phyloP scores from a whole-genome alignment of 2,329 filamentous ascomycete species.

The Chaetomium olivaceum region DNA sequence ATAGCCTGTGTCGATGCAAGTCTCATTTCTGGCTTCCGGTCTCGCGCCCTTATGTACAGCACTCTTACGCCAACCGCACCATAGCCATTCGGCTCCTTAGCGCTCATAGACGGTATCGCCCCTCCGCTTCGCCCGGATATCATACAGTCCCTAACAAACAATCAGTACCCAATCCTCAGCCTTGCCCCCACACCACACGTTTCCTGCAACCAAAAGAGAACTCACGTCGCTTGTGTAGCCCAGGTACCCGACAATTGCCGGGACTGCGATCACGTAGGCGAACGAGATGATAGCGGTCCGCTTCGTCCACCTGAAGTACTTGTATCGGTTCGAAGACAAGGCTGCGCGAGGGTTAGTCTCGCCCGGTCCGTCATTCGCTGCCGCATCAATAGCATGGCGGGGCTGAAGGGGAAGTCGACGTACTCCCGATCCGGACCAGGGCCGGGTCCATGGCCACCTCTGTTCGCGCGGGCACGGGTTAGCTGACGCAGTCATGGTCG shows the following conservation, averaged over 20 bases:
- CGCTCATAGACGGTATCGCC: slow-evolving; percentile 83
- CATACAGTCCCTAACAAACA: slow-evolving; percentile 71
- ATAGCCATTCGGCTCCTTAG: slow-evolving; percentile 45
- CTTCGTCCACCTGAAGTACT: slow-evolving; percentile 93
- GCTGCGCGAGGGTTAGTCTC: slow-evolving; percentile 51
- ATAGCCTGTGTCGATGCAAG: background rate
- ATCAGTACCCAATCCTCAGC: slow-evolving; percentile 7
- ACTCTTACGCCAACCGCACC: slow-evolving; percentile 21
- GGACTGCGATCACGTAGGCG: slow-evolving; percentile 73
- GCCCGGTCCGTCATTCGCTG: background rate
- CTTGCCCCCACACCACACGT: background rate
- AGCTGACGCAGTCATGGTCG: slow-evolving; percentile 28
- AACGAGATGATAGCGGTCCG: slow-evolving; percentile 79
- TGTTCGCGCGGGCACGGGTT: slow-evolving; percentile 36
- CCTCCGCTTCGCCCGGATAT: slow-evolving; percentile 82
- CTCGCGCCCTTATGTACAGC: slow-evolving; percentile 46
- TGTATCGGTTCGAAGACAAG: slow-evolving; percentile 81
- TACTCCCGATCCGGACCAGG: slow-evolving; percentile 49
- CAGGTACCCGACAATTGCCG: slow-evolving; percentile 66
- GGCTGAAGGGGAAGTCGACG: slow-evolving; percentile 31
- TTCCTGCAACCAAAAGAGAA: slow-evolving; percentile 32
- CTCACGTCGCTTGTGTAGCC: slow-evolving; percentile 86
- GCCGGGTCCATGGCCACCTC: slow-evolving; percentile 51
- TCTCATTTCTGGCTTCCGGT: background rate
- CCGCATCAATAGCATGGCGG: background rate